Evolutionary conservation across 129 eudicot genomes (phyloP).

Genomic region (Escallonia rubra): DNA sequence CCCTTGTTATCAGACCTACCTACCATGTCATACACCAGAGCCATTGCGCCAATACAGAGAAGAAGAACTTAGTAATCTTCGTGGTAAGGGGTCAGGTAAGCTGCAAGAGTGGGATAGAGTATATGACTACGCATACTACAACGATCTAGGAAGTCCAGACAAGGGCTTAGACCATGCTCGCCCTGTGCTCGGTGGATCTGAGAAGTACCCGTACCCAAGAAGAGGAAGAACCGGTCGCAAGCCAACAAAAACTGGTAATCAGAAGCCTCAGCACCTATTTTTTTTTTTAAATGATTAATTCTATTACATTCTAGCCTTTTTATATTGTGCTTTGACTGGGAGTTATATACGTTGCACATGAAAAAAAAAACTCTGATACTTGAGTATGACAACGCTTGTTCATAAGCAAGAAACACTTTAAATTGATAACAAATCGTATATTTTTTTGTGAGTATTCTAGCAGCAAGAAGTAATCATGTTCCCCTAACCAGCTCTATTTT

Average conservation of each 20-base stretch:
- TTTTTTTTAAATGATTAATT: too few species aligned
- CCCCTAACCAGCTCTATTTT: background rate
- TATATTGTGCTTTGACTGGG: too few species aligned
- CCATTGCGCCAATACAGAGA: slow-evolving; percentile 25
- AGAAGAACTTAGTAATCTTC: slow-evolving; percentile 24
- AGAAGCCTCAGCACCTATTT: background rate
- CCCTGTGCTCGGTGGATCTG: slow-evolving; percentile 10
- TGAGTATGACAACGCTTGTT: too few species aligned
- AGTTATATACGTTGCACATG: too few species aligned
- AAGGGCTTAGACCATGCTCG: background rate
- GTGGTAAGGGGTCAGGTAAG: slow-evolving; percentile 18
- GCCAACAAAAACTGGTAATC: background rate
- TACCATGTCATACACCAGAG: slow-evolving; percentile 27
- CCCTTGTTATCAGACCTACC: slow-evolving; percentile 18
- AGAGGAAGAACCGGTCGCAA: slow-evolving; percentile 5
- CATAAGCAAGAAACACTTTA: too few species aligned
- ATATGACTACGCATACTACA: slow-evolving; percentile 22
- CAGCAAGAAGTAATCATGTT: background rate
- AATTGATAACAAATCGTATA: too few species aligned
- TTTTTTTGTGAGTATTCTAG: background rate
- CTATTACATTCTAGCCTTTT: background rate
- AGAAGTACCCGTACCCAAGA: slow-evolving; percentile 1
- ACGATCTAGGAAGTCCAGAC: slow-evolving; percentile 12
- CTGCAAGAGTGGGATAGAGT: slow-evolving; percentile 25
- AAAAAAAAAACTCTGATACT: too few species aligned